Conservation (phyloP, 2,329 filamentous ascomycete species). For the Alternaria atra region DNA sequence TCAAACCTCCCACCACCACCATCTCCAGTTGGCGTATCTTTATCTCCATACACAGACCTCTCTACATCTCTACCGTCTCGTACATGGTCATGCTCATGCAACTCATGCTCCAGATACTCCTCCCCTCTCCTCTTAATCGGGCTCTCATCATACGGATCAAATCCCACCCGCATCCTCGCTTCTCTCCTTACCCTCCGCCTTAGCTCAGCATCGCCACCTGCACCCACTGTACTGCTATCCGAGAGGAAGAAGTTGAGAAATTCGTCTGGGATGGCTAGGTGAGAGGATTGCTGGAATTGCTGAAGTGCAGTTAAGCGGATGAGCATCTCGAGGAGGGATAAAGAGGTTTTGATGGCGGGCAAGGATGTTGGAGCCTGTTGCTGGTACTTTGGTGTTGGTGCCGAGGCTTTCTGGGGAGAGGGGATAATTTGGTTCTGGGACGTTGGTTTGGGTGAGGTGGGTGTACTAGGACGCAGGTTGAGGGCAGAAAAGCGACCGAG, state of each 20-base stretch:
- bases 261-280: constrained; percentile 89
- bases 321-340: constrained; percentile 88
- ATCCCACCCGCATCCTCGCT: constrained; percentile 70
- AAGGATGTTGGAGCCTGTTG: constrained; percentile 34
- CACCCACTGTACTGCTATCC: constrained; percentile 72
- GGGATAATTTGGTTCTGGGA: constrained; percentile 40
- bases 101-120: constrained; percentile 65
- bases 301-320: constrained; percentile 86
- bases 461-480: constrained; percentile 48
- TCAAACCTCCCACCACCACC: constrained; percentile 25
- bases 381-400: constrained; percentile 15
- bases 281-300: constrained; percentile 89
- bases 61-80: neutral
- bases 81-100: constrained; percentile 24
- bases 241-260: constrained; percentile 87
- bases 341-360: constrained; percentile 68
- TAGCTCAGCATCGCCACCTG: constrained; percentile 68
- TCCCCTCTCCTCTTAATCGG: constrained; percentile 72
- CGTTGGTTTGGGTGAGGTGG: constrained; percentile 24
- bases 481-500: constrained; percentile 58
- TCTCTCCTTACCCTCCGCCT: constrained; percentile 68
- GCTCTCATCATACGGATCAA: constrained; percentile 76
- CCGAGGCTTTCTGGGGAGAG: constrained; percentile 33
- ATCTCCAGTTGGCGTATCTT: constrained; percentile 8
- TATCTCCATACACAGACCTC: neutral